A percentile compares a stretch with the other conserved stretches of the same genome.
Evolutionary conservation across 129 eudicot species (phyloP).

Genomic region (Arctium minus): DNA sequence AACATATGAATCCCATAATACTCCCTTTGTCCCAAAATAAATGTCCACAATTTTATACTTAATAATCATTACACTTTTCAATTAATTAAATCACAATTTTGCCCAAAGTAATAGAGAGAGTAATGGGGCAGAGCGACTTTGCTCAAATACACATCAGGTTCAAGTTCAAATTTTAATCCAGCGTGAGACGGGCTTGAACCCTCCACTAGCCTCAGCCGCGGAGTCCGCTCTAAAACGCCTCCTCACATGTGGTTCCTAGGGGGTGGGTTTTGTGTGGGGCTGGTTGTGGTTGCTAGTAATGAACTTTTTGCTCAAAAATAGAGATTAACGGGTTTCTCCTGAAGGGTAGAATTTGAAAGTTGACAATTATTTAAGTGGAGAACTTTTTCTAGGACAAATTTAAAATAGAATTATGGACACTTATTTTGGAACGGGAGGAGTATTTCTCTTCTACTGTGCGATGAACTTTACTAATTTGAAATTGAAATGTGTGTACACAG

Average conservation of each 20-base stretch:
- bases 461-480: constrained; percentile 10
- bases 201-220: no score
- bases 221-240: no score
- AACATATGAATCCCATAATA: not conserved
- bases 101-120: not conserved
- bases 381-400: not conserved
- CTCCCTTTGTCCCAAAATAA: not conserved
- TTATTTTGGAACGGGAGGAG: not conserved
- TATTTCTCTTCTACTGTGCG: not conserved
- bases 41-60: not conserved
- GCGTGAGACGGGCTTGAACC: no score
- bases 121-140: not conserved
- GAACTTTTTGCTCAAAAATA: no score
- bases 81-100: not conserved
- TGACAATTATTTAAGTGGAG: not conserved
- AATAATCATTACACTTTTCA: no score
- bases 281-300: no score
- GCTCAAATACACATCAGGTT: no score
- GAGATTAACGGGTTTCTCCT: not conserved
- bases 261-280: no score
- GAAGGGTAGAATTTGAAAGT: not conserved
- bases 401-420: not conserved
- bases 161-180: no score
- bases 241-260: no score
- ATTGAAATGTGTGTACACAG: constrained; percentile 37